Evolutionary conservation across 208 protist species (phyloP).

Genomic region (Lotmaria passim): DNA sequence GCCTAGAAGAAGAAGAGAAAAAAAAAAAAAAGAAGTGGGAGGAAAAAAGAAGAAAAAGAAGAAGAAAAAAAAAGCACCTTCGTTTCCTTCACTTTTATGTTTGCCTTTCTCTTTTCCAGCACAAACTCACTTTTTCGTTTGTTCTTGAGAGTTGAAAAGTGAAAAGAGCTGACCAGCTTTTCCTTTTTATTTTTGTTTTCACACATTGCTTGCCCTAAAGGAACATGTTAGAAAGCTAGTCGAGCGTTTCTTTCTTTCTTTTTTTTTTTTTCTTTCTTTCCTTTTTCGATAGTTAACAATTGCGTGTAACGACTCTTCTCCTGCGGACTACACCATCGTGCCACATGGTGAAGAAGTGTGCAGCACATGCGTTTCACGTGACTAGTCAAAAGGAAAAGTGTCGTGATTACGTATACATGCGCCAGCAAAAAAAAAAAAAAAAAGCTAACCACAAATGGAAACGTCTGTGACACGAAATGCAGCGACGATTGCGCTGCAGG

Average conservation of each 20-base stretch:
- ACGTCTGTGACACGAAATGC: no score
- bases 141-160: no score
- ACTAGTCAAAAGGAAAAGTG: not conserved
- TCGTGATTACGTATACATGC: not conserved
- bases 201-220: not conserved
- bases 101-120: no score
- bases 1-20: not conserved
- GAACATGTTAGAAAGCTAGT: not conserved
- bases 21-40: not conserved
- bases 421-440: not conserved
- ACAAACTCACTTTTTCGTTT: not conserved
- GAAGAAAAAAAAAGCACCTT: not conserved
- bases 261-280: not conserved
- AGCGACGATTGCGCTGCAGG: no score
- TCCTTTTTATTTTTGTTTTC: not conserved
- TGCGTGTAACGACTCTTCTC: not conserved
- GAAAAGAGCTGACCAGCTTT: no score
- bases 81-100: not conserved
- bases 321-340: not conserved
- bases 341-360: not conserved
- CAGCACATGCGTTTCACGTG: not conserved
- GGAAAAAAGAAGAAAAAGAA: not conserved
- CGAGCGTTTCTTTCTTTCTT: not conserved
- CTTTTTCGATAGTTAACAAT: not conserved
- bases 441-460: not conserved